These are phyloP conservation scores for Acanthamoeba royreba DNA, from an alignment of 208 protist species.

Conservation along the genomic window DNA sequence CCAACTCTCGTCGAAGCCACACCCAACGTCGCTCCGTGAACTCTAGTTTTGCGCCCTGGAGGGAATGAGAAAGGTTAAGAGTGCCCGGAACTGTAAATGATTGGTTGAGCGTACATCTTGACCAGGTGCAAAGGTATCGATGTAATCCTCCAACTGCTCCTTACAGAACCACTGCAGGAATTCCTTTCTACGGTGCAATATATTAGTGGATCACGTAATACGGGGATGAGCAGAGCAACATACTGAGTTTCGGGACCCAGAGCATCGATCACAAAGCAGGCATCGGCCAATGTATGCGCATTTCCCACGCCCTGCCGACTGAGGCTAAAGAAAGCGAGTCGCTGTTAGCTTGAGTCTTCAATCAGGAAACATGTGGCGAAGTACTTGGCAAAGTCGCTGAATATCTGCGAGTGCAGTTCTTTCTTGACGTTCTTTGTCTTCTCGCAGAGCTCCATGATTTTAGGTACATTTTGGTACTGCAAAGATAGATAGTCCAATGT, in stretches of 20 bases:
- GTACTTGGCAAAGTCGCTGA: neutral
- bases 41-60: neutral
- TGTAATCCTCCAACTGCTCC: neutral
- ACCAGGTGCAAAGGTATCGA: neutral
- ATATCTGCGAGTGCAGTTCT: neutral
- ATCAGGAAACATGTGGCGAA: neutral
- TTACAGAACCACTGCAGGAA: neutral
- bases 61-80: neutral
- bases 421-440: neutral
- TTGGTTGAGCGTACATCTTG: neutral
- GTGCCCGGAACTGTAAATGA: too few relatives aligned
- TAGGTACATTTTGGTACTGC: neutral
- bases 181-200: neutral
- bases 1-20: neutral
- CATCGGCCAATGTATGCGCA: neutral
- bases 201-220: too few relatives aligned
- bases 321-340: too few relatives aligned
- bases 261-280: constrained; percentile 7
- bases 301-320: neutral
- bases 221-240: too few relatives aligned
- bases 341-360: neutral
- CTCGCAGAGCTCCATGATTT: neutral
- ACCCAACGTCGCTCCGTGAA: neutral
- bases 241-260: neutral
- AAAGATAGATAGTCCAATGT: neutral